Base-by-base conservation (phyloP, 2,329 filamentous ascomycete genomes). In the Exophiala spinifera region DNA sequence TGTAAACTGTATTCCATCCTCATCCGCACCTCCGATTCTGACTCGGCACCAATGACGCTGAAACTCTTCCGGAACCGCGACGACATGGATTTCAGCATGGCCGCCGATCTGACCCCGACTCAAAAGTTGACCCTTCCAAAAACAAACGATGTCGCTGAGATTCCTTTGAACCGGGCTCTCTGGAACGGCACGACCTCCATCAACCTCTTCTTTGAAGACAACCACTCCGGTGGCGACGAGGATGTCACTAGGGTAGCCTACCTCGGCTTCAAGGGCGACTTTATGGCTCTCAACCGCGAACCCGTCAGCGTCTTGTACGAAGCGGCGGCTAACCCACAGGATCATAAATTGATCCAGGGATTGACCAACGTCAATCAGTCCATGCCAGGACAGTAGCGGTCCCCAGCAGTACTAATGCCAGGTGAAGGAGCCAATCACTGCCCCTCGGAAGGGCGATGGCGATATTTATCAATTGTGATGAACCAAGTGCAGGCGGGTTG, bases 211-310 rank as follows among this genome's bases (percentile, higher is more conserved):
- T 88, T 97, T 64, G 86, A 89, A 65, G 89, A 96, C 69, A 99
- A 97, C 68, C 96, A 92, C 72, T 81, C 84, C 63, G 81, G 83
- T 45, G 89, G 84, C 0, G 88, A 90, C 13, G 89, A 91, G 67
- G 89, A 95, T 51, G 84, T 87, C 51, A 92, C 89, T 42, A 80
- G 84, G 46, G 70, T 97, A 1, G 85, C 79, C 58, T 99, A 96
- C 73, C 61, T 97, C 53, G 94, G 89, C 1, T 97, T 99, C 76
- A 91, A 89, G 73, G 94, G 94, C 20, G 89, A 96, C 72, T 97
- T 90, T 79, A 94, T 94, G 82, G 84, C 85, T 69, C 72, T 95
- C 66, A 94, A 87, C 44, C 80, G 87, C 51, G 89, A 92, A 68
- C 91, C 94, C 1, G 77, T 87, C 5, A 90, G 87, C 63, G 92